Conservation (phyloP, 164 flowering plant genomes). For the Macadamia tetraphylla region DNA sequence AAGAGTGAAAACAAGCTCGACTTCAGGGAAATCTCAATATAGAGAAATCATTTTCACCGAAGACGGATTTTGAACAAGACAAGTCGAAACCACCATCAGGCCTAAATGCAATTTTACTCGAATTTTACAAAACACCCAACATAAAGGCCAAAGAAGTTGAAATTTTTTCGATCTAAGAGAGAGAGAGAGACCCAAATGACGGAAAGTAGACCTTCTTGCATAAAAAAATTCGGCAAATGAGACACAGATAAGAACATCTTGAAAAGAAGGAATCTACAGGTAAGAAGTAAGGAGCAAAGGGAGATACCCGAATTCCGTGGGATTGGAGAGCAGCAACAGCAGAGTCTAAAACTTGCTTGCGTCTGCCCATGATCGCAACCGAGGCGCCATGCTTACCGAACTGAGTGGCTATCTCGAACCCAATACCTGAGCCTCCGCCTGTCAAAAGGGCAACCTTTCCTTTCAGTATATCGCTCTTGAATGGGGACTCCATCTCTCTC, state of each 20-base stretch:
- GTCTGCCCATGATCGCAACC: slow-evolving; percentile 87
- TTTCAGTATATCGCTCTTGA: slow-evolving; percentile 50
- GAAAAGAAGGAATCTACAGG: neutral
- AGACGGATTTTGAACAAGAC: too few species aligned
- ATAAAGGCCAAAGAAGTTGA: too few species aligned
- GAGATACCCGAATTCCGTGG: slow-evolving; percentile 47
- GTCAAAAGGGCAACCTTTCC: slow-evolving; percentile 79
- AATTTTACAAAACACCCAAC: too few species aligned
- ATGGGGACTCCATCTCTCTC: slow-evolving; percentile 63
- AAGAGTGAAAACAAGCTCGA: too few species aligned
- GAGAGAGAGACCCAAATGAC: too few species aligned
- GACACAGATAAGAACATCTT: neutral
- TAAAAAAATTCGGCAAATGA: too few species aligned
- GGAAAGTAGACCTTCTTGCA: too few species aligned
- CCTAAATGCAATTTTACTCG: neutral
- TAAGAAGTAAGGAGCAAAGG: neutral
- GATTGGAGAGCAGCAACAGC: slow-evolving; percentile 64
- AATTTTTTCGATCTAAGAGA: too few species aligned
- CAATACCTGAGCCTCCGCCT: slow-evolving; percentile 89
- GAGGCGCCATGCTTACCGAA: slow-evolving; percentile 83
- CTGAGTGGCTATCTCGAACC: slow-evolving; percentile 66
- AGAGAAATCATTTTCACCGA: neutral
- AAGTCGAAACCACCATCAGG: neutral
- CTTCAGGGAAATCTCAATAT: neutral
- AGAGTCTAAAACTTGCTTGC: slow-evolving; percentile 54